Evolutionary conservation across 805 yeast species (phyloP), one percentile per base, ranked within the genome.

Genomic region (Deakozyma indianensis): DNA sequence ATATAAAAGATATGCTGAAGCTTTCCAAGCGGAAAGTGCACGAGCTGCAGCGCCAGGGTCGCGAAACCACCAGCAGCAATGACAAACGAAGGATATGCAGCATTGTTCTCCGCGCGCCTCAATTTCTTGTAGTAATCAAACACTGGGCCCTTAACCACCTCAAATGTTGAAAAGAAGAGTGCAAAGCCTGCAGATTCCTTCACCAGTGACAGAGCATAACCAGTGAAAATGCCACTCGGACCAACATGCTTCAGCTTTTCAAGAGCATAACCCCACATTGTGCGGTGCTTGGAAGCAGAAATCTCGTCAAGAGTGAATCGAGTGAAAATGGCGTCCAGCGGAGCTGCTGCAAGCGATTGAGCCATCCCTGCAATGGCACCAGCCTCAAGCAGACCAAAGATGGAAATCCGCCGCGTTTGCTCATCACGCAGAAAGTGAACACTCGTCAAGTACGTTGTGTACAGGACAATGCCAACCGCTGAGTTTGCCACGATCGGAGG

Each of bases 401-500:
- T 1, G 71, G 67, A 25, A 60, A 67, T 46, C 56, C 59, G 25
- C 28, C 42, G 21, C 46, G 50, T 29, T 44, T 43, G 42, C 40
- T 48, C 48, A 46, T 48, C 48, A 44, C 42, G 49, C 44, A 53
- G 47, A 5, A 53, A 41, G 27, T 54, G 50, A 1, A 57, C 42
- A 1, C 67, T 50, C 18, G 64, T 68, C 51, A 88, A 67, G 57
- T 90, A 90, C 0, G 95, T 74, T 0, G 94, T 83, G 59, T 90
- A 90, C 15, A 90, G 66, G 1, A 87, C 83, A 5, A 85, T 64
- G 1, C 97, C 96, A 1, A 94, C 80, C n/a, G 82, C 80, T 15
- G 94, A 82, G 58, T 90, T 90, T 15, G 94, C 94, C 1, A 88
- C 50, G 41, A 90, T 63, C 1, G 96, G 97, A 2, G 96, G 97